Percentiles rank a stretch among this genome's conserved stretches.
phyloP scores from a whole-genome alignment of 306 rosid genomes.

The Cotoneaster glaucophyllus region DNA sequence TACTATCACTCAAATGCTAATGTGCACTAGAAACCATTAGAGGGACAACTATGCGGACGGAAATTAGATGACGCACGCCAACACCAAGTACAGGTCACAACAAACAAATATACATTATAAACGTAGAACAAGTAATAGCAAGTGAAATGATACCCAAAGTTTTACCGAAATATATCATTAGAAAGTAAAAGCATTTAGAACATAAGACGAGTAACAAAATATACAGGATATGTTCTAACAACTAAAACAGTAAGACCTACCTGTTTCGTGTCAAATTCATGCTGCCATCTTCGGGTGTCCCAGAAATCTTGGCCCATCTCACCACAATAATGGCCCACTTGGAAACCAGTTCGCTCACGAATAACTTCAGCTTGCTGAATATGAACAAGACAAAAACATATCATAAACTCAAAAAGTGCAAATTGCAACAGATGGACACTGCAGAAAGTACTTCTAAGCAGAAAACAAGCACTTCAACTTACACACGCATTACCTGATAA shows the following conservation, averaged over 20 bases:
- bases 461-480: not conserved
- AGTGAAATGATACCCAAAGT: not conserved
- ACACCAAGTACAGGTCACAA: not conserved
- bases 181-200: not conserved
- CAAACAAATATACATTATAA: not conserved
- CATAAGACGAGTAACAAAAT: not conserved
- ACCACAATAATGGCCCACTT: constrained; percentile 96
- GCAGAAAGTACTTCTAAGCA: not conserved
- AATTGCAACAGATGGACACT: not conserved
- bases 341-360: constrained; percentile 90
- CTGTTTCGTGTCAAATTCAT: constrained; percentile 82
- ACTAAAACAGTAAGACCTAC: constrained; percentile 34
- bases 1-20: not conserved
- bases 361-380: constrained; percentile 98
- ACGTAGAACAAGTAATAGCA: not conserved
- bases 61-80: not conserved
- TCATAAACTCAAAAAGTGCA: not conserved
- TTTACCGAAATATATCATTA: not conserved
- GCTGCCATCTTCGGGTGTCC: constrained; percentile 98
- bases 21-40: not conserved
- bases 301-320: constrained; percentile 99
- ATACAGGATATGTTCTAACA: not conserved
- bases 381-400: constrained; percentile 13
- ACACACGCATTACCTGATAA: constrained; percentile 58
- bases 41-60: not conserved